Conservation (phyloP, 2,329 filamentous ascomycete species). For the Clarireedia sp. region DNA sequence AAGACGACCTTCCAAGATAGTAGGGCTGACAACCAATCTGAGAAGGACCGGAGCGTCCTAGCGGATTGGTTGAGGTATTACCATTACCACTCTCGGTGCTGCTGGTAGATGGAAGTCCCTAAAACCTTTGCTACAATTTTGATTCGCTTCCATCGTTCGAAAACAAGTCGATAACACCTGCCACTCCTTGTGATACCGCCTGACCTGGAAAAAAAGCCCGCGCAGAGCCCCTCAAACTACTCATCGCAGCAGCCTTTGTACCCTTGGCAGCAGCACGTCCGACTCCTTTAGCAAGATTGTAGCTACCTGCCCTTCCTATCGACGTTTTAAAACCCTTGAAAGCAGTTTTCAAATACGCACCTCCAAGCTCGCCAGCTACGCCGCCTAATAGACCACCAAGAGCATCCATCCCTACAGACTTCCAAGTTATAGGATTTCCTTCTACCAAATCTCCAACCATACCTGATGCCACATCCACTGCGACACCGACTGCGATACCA, state of each 20-base stretch:
- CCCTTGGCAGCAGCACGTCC: background rate
- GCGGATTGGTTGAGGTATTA: background rate
- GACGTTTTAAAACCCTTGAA: background rate
- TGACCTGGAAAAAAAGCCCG: background rate
- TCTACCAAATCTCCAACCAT: background rate
- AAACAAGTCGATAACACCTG: background rate
- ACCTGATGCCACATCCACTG: background rate
- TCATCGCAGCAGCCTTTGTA: background rate
- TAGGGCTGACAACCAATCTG: conserved; percentile 1
- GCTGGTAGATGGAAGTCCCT: background rate
- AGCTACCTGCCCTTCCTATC: background rate
- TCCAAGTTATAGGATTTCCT: background rate
- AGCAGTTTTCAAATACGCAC: background rate
- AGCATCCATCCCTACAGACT: conserved; percentile 1
- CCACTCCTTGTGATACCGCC: background rate
- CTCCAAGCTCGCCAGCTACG: background rate
- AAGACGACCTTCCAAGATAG: conserved; percentile 3
- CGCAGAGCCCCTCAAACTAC: background rate
- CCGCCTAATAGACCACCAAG: conserved; percentile 1
- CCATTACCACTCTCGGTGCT: background rate
- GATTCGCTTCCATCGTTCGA: background rate
- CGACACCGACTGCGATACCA: conserved; percentile 3
- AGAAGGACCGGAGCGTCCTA: background rate
- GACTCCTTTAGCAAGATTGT: background rate
- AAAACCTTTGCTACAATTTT: background rate